phyloP scores from a whole-genome alignment of 306 rosid species.

The Vicia villosa region DNA sequence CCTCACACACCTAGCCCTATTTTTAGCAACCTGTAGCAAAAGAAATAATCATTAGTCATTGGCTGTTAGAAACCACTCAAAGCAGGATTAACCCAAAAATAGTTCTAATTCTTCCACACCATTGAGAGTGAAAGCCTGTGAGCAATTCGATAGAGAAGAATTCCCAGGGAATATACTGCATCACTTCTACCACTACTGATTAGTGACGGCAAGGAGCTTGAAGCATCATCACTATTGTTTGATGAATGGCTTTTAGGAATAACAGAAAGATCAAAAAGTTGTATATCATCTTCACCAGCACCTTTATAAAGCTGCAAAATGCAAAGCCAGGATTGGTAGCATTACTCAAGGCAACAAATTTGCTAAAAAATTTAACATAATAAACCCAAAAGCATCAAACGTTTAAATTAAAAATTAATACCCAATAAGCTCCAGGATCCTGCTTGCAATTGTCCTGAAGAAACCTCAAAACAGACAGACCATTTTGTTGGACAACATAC shows the following conservation, averaged over 20 bases:
- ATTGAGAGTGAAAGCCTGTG: constrained; percentile 93
- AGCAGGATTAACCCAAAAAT: constrained; percentile 23
- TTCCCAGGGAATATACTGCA: constrained; percentile 84
- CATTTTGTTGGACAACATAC: constrained; percentile 91
- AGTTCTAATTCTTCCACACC: constrained; percentile 55
- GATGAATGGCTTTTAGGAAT: constrained; percentile 74
- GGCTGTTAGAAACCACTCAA: constrained; percentile 26
- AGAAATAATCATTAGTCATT: constrained; percentile 40
- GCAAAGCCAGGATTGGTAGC: constrained; percentile 31
- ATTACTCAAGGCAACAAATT: constrained; percentile 9
- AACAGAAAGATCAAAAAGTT: constrained; percentile 91
- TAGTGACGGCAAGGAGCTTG: constrained; percentile 70
- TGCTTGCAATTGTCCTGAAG: constrained; percentile 96
- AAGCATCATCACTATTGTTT: constrained; percentile 58
- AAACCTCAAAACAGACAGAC: constrained; percentile 95
- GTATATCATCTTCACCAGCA: constrained; percentile 92
- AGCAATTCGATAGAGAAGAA: constrained; percentile 86
- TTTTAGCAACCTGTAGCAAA: constrained; percentile 74
- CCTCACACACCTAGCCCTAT: constrained; percentile 80
- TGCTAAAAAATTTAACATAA: constrained; percentile 1
- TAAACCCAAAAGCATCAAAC: constrained; percentile 14
- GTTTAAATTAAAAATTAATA: constrained; percentile 37
- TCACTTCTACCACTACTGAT: constrained; percentile 76
- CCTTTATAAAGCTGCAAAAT: constrained; percentile 89
- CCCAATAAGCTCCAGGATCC: constrained; percentile 99